These are phyloP conservation scores for Gamsiella multidivaricata DNA, from an alignment of 192 early-diverging fungal genomes.

Conservation along the genomic window DNA sequence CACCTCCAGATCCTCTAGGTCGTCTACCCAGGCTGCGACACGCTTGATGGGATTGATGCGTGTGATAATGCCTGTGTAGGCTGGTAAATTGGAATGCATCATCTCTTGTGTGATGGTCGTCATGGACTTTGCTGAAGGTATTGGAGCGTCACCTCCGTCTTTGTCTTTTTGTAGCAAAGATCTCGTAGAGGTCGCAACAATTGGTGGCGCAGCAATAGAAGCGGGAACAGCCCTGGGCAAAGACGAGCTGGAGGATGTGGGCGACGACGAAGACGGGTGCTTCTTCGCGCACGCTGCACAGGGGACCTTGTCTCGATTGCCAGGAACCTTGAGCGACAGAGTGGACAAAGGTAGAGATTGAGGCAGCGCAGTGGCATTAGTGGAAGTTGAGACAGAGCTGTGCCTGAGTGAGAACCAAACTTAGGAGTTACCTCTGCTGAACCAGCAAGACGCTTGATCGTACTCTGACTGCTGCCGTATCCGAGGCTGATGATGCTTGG, in stretches of 20 bases:
- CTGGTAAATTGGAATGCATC: constrained; percentile 40
- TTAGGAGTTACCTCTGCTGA: constrained; percentile 6
- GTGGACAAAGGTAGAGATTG: too few relatives aligned
- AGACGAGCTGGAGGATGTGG: constrained; percentile 19
- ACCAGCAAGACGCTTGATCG: not conserved
- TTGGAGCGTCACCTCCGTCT: constrained; percentile 9
- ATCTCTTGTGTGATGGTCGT: constrained; percentile 48
- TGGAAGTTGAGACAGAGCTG: not conserved
- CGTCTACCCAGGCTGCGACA: constrained; percentile 48
- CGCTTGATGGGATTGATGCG: constrained; percentile 47
- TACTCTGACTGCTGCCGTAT: not conserved
- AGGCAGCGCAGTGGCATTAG: too few relatives aligned
- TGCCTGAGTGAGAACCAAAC: constrained; percentile 2
- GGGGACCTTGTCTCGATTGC: too few relatives aligned
- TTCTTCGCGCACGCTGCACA: not conserved
- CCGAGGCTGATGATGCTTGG: not conserved
- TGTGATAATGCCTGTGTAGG: constrained; percentile 38
- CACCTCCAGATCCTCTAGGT: constrained; percentile 38
- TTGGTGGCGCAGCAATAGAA: constrained; percentile 21
- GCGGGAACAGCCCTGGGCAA: constrained; percentile 29
- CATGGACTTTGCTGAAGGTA: constrained; percentile 21
- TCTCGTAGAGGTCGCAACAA: constrained; percentile 9
- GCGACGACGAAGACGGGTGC: constrained; percentile 7
- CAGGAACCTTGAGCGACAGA: too few relatives aligned
- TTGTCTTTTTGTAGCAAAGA: constrained; percentile 5